Base-by-base conservation (phyloP, 257 asterid genomes). In the Petunia secreta region DNA sequence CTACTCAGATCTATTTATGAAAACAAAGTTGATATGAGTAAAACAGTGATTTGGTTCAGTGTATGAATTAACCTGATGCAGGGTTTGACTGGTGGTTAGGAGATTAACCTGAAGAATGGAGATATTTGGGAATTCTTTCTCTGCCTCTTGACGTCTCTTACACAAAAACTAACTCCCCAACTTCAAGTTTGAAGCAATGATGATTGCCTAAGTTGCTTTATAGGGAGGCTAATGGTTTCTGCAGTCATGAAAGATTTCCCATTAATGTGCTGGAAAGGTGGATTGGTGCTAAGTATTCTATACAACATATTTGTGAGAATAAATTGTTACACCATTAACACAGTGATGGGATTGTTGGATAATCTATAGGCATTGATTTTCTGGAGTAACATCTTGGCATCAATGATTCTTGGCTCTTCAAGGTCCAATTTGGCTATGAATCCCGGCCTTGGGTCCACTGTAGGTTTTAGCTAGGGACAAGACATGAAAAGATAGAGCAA, bases 61-160 rank as follows among this genome's bases (percentile, higher is more conserved):
- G 50, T 67, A 41, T 37, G 55, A 67, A 67, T 43, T 50, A 73
- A 73, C 44, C 77, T 34, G 46, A 73, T 73, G 62, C 77, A 34
- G 34, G 46, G 16, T 73, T 73, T 50, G 62, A 73, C 34, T 48
- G 14, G 34, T 73, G 62, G 62, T 50, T 73, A 62, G 44, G 44
- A 48, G 48, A 11, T 73, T 73, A 50, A 25, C 58, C 34, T 46
- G 77, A 69, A 36, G 16, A 69, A 34, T 73, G 46, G 14, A 73
- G 62, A 73, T 50, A 50, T 73, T 73, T 73, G 62, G 77, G 36
- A 69, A 73, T 73, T 34, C 62, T 73, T 50, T n/a, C 46, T 34
- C 16, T 36, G 77, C 77, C 34, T 73, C 46, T 46, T 46, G 58
- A 15, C 38, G 62, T 50, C 62, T 50, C 7, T 25, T 11, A 73